These are phyloP conservation scores for Dovyalis caffra DNA, from an alignment of 345 rosid species.

Conservation along the genomic window DNA sequence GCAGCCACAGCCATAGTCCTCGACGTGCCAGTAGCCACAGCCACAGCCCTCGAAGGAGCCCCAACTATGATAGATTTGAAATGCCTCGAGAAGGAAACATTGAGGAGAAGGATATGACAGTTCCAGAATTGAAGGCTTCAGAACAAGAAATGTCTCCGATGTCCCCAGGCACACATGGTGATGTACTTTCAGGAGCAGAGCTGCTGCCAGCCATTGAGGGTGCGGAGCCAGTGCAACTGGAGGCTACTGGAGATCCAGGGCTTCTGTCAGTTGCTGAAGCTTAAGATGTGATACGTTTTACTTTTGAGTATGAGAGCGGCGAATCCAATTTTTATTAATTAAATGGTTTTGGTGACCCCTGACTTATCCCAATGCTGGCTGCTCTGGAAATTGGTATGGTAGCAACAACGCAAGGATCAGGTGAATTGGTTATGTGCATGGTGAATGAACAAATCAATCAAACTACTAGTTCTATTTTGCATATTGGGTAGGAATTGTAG, in stretches of 20 bases:
- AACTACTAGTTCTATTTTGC: too few species aligned
- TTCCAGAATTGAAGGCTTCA: constrained; percentile 27
- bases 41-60: neutral
- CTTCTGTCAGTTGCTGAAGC: constrained; percentile 2
- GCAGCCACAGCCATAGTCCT: constrained; percentile 11
- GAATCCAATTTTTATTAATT: neutral
- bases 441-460: too few species aligned
- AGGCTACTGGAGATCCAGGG: constrained; percentile 12
- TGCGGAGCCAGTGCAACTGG: constrained; percentile 19
- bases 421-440: too few species aligned
- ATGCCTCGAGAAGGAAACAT: constrained; percentile 30
- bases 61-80: constrained; percentile 43
- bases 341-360: neutral
- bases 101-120: constrained; percentile 25
- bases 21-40: constrained; percentile 5
- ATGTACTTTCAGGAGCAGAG: constrained; percentile 18
- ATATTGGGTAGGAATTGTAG: too few species aligned
- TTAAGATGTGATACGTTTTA: neutral
- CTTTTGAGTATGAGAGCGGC: neutral
- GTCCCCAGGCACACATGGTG: constrained; percentile 23
- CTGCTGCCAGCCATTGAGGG: constrained; percentile 5
- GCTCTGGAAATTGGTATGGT: too few species aligned
- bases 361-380: neutral
- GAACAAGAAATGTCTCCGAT: constrained; percentile 20
- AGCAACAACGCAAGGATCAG: too few species aligned